These are phyloP conservation scores for Rhododendron vialii DNA, from an alignment of 148 eudicot genomes.

Conservation along the genomic window DNA sequence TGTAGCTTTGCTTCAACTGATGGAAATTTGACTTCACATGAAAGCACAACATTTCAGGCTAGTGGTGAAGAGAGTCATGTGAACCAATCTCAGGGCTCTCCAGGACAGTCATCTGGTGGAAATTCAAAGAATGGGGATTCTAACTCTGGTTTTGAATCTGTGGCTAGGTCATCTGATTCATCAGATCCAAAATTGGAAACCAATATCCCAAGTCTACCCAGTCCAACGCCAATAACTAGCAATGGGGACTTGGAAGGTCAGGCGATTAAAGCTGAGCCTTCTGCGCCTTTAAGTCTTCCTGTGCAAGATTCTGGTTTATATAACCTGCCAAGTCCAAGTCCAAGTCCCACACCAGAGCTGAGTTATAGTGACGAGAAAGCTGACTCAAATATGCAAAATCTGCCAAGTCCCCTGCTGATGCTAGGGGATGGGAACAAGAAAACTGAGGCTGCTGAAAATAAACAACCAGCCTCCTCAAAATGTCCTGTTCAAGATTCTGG, in stretches of 20 bases:
- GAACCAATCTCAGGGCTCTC: conserved; percentile 24
- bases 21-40: conserved; percentile 17
- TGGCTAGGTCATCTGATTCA: conserved; percentile 32
- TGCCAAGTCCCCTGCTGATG: conserved; percentile 38
- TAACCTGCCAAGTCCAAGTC: conserved; percentile 38
- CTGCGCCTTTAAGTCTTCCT: conserved; percentile 23
- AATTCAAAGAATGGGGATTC: conserved; percentile 34
- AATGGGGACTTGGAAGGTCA: conserved; percentile 23
- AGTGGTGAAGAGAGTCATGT: conserved; percentile 24
- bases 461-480: conserved; percentile 22
- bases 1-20: conserved; percentile 14
- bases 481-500: conserved; percentile 40
- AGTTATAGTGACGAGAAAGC: conserved; percentile 4
- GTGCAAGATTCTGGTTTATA: conserved; percentile 32
- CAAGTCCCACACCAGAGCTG: conserved; percentile 19
- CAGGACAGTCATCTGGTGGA: conserved; percentile 37
- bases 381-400: conserved; percentile 30
- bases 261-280: conserved; percentile 25
- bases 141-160: conserved; percentile 22
- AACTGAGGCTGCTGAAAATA: conserved; percentile 27
- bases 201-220: conserved; percentile 33
- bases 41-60: conserved; percentile 11
- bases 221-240: conserved; percentile 29
- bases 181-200: conserved; percentile 19
- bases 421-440: conserved; percentile 23